Base-by-base conservation (phyloP, 495 filamentous ascomycete genomes). In the Oidiodendron maius region DNA sequence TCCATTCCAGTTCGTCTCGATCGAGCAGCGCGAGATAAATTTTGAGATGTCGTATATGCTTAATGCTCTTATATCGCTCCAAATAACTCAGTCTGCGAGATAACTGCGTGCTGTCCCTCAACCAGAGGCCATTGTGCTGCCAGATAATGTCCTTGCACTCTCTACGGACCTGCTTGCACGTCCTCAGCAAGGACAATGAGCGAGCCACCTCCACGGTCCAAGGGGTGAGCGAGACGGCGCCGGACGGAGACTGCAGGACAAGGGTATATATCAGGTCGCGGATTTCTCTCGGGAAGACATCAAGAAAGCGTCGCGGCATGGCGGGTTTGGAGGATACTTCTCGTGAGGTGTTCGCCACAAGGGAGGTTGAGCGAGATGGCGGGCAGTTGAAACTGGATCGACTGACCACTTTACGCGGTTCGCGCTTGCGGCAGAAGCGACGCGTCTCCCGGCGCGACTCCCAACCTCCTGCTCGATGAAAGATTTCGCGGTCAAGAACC, bases 131-230 rank as follows among this genome's bases (percentile, higher is more conserved):
- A 20, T 50, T 53, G 23, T 59, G 52, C 3, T 11, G 18, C 57
- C 57, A 59, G 9, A 59, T 56, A 3, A 56, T 56, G 8, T 59
- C 57, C 28, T 59, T 59, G 38, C 57, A 59, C 48, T 59, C 57
- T 15, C 52, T 13, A 11, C 50, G 49, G 9, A 59, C 45, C 35
- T 56, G 57, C 24, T 48, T 52, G 43, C 52, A 59, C 10, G 52
- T 56, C 26, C 57, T 52, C 5, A 59, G 46, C 18, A 59, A 20
- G 1, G 48, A 52, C 13, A 59, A 46, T n/a, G 57, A 59, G 0
- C 43, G 34, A n/a, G 52, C 49, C 20, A 56, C 41, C 15, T 59
- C 57, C 9, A 59, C n/a, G 8, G 44, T 53, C 52, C 52, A 59
- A 4, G 57, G 57, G 3, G 48, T 50, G 5, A 59, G 46, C 3